These are phyloP conservation scores for Orbilia javanica DNA, from an alignment of 2,329 filamentous ascomycete genomes.

Conservation along the genomic window DNA sequence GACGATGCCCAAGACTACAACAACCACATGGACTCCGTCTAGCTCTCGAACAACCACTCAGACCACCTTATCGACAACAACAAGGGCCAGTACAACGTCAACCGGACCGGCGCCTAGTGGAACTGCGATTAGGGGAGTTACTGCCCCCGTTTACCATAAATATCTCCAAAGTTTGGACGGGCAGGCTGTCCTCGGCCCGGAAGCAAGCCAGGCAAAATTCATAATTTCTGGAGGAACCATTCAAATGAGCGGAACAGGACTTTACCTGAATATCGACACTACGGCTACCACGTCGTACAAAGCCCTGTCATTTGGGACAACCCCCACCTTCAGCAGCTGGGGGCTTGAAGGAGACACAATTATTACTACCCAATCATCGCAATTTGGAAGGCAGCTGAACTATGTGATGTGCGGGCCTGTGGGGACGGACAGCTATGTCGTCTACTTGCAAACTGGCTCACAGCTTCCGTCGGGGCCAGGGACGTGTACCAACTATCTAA, in stretches of 20 bases:
- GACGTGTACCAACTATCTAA: conserved; percentile 70
- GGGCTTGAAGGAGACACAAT: conserved; percentile 69
- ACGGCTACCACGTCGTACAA: conserved; percentile 69
- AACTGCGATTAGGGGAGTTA: conserved; percentile 67
- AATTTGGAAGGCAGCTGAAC: conserved; percentile 69
- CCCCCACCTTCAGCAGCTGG: conserved; percentile 68
- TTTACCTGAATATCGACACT: conserved; percentile 68
- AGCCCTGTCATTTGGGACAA: conserved; percentile 67
- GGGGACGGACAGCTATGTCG: conserved; percentile 66
- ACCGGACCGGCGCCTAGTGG: conserved; percentile 21
- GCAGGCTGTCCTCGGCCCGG: conserved; percentile 70
- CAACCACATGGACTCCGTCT: not conserved
- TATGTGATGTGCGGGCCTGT: conserved; percentile 69
- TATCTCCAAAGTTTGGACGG: conserved; percentile 67
- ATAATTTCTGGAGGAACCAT: conserved; percentile 68
- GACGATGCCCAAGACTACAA: conserved; percentile 1
- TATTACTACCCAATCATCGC: conserved; percentile 67
- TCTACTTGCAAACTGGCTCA: conserved; percentile 70
- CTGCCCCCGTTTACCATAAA: conserved; percentile 69
- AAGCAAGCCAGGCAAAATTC: conserved; percentile 68
- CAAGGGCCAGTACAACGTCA: conserved; percentile 4
- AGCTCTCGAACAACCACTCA: not conserved
- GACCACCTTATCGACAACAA: conserved; percentile 14
- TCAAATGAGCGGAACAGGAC: conserved; percentile 68
- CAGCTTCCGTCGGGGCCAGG: conserved; percentile 67